phyloP scores from a whole-genome alignment of 768 basidiomycete genomes.

The Suillus hirtellus region DNA sequence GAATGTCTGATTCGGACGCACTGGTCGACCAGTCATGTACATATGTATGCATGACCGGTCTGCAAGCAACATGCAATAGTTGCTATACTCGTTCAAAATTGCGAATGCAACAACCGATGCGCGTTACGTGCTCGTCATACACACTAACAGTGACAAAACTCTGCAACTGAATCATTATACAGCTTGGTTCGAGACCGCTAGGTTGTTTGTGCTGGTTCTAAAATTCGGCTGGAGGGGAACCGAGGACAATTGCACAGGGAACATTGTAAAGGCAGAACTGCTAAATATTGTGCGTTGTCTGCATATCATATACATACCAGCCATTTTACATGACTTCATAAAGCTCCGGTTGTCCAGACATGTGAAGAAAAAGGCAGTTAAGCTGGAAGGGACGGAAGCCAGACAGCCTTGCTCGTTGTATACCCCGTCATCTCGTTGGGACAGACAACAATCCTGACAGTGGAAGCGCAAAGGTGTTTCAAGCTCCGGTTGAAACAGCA shows the following conservation, averaged over 20 bases:
- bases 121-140: not conserved
- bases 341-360: not conserved
- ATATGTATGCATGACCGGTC: not conserved
- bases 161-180: not conserved
- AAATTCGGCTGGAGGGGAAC: not conserved
- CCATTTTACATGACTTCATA: not conserved
- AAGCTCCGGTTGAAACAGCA: conserved; percentile 17
- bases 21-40: not conserved
- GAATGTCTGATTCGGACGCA: not conserved
- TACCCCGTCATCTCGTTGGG: no score
- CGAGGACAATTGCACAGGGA: not conserved
- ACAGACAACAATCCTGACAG: not conserved
- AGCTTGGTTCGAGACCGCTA: not conserved
- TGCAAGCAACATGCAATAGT: not conserved
- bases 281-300: not conserved
- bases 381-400: not conserved
- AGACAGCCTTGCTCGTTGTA: not conserved
- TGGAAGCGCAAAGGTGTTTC: not conserved
- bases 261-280: not conserved
- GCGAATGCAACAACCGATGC: not conserved
- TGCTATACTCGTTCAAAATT: not conserved
- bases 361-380: not conserved
- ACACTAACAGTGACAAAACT: not conserved
- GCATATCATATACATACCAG: not conserved
- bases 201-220: not conserved